Evolutionary conservation across 441 rosid genomes (phyloP).

Genomic region (Biscutella laevigata): DNA sequence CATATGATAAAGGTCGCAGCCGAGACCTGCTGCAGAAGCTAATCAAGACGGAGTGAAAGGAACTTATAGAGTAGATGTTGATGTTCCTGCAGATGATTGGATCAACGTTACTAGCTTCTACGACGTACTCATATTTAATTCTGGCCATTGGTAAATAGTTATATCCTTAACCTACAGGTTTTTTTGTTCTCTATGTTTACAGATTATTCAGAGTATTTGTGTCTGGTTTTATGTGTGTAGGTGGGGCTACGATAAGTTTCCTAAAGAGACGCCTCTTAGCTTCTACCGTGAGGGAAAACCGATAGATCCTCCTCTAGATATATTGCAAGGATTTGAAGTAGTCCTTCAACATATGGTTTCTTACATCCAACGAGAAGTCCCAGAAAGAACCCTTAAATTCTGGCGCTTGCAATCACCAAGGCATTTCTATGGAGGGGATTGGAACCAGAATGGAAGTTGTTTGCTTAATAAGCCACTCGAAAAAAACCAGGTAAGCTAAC

Average conservation of each 20-base stretch:
- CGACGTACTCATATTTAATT: slow-evolving; percentile 74
- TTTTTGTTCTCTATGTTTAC: neutral
- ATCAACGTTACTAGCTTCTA: slow-evolving; percentile 50
- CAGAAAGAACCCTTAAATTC: slow-evolving; percentile 54
- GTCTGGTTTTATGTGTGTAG: slow-evolving; percentile 26
- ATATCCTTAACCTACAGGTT: neutral
- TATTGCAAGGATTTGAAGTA: slow-evolving; percentile 60
- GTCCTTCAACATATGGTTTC: slow-evolving; percentile 68
- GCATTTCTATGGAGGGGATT: slow-evolving; percentile 56
- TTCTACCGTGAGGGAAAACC: slow-evolving; percentile 63
- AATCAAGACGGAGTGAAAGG: slow-evolving; percentile 44
- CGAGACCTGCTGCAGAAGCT: slow-evolving; percentile 27
- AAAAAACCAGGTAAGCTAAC: slow-evolving; percentile 48
- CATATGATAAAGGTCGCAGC: slow-evolving; percentile 77
- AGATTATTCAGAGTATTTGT: neutral
- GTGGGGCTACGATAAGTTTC: slow-evolving; percentile 94
- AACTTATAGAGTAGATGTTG: slow-evolving; percentile 69
- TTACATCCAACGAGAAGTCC: slow-evolving; percentile 50
- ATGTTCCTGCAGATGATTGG: slow-evolving; percentile 85
- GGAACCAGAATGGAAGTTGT: slow-evolving; percentile 74
- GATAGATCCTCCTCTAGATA: slow-evolving; percentile 58
- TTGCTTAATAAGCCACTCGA: slow-evolving; percentile 59
- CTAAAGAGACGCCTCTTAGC: slow-evolving; percentile 71
- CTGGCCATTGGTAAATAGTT: slow-evolving; percentile 78
- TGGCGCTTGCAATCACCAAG: slow-evolving; percentile 95